Base-by-base conservation (phyloP, 441 rosid species). In the Gossypium gossypioides region DNA sequence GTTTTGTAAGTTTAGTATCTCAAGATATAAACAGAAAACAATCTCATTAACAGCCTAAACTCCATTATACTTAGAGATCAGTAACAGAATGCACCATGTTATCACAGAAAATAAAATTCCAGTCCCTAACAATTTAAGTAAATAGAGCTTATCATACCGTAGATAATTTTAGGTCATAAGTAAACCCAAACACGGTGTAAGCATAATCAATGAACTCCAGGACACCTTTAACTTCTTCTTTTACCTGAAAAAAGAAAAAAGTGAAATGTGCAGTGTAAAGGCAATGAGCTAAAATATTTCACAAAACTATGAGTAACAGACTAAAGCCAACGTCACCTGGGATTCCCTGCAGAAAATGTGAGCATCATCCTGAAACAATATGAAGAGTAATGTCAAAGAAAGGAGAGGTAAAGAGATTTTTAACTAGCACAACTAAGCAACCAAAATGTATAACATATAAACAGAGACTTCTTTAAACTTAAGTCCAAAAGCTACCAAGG, bases 271-370 rank as follows among this genome's bases (percentile, higher is more conserved):
- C 68, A 56, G 78, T 68, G 66, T 29, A 78, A 40, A 13, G 32
- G 75, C 9, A 71, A 54, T 54, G 70, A 68, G 42, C 64, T 52
- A 52, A 68, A 29, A 52, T 68, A 32, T 51, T 51, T 29, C 60
- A 68, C n/a, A 68, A 18, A 10, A 51, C 6, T 29, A 10, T 2
- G 9, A 3, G 22, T 68, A 5, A 50, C 40, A 71, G 56, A 67
- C 19, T 61, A 76, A 71, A 63, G 50, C 72, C 59, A 66, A 52
- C 72, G 60, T 76, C 74, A 93, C 98, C 96, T 92, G 98, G 18
- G 83, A 79, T 72, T 87, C 92, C 82, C 86, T 86, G 82, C 99
- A 96, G 85, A 96, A 93, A 72, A 96, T 96, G 82, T 91, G 99
- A 75, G 99, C 96, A 82, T 93, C 97, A 77, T 93, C 99, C 99